Evolutionary conservation across 2,329 filamentous ascomycete species (phyloP), one percentile per base, ranked within the genome.

Genomic region (Fusarium tupiense): DNA sequence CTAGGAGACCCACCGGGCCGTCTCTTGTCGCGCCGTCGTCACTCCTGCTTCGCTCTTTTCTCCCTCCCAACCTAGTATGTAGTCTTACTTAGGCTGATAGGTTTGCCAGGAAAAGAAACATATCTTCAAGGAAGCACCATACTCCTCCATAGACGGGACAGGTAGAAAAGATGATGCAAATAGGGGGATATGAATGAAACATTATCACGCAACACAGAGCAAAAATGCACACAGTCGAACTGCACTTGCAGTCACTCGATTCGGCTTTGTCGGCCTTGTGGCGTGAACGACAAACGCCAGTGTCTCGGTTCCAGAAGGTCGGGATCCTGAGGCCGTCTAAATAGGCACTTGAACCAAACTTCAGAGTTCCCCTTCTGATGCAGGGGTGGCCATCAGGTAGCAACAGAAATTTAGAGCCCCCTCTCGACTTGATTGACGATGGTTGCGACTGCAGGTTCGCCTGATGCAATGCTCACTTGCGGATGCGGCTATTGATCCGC

Each of bases 291-390:
- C 60, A 53, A 66, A 72, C 72, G 64, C 71, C 64, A 72, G 56
- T 61, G 64, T 63, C 53, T 74, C 49, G 64, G 61, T 57, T 74
- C 72, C 52, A 74, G 68, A 69, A 54, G 49, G 53, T 57, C 58
- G 60, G 72, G 57, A 57, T 69, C 38, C 38, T 56, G 29, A 54
- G 40, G 40, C 33, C 57, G 37, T 43, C 40, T 47, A 37, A 58
- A 53, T 47, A 49, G 43, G 9, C 31, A 40, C 52, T 17, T 41
- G 24, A 46, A 35, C 35, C 58, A 71, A 35, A 40, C 29, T 22
- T 50, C 38, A 64, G 43, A 50, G 24, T 59, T 50, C 41, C 31
- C 24, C 31, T 52, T 53, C 35, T 49, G 19, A 40, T 59, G 52
- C 58, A 37, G 41, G 56, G 41, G 38, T 46, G 44, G 58, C 61